phyloP scores from a whole-genome alignment of 2,329 filamentous ascomycete genomes.

The Neoascochyta sp. region DNA sequence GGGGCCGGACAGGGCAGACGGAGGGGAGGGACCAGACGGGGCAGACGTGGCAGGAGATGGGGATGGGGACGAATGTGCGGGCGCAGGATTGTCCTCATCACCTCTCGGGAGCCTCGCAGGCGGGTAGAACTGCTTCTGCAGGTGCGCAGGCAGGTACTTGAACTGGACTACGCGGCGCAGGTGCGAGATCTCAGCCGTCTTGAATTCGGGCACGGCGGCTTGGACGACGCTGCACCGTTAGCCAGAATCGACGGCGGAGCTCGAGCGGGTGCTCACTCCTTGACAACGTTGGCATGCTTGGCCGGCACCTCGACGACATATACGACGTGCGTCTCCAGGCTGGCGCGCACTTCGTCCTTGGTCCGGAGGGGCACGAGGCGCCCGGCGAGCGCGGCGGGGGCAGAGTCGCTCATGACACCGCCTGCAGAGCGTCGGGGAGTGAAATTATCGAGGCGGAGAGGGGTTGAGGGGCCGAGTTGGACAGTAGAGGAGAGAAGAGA shows the following conservation, averaged over 20 bases:
- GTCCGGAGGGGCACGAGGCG: slow-evolving; percentile 44
- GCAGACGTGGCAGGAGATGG: slow-evolving; percentile 10
- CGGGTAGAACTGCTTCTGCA: slow-evolving; percentile 41
- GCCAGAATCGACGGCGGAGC: slow-evolving; percentile 12
- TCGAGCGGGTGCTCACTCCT: slow-evolving; percentile 57
- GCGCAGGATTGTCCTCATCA: slow-evolving; percentile 30
- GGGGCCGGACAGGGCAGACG: no score
- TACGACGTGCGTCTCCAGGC: slow-evolving; percentile 56
- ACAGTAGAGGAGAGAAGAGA: no score
- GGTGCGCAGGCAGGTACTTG: slow-evolving; percentile 61
- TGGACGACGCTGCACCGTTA: slow-evolving; percentile 44
- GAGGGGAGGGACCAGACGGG: slow-evolving; percentile 9
- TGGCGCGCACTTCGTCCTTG: slow-evolving; percentile 49
- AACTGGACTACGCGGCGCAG: slow-evolving; percentile 73
- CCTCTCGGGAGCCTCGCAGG: slow-evolving; percentile 32
- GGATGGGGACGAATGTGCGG: slow-evolving; percentile 28
- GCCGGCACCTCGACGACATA: slow-evolving; percentile 70
- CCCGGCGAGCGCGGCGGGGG: slow-evolving; percentile 13
- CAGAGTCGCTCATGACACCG: slow-evolving; percentile 25
- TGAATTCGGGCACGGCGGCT: slow-evolving; percentile 43
- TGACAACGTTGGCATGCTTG: slow-evolving; percentile 66
- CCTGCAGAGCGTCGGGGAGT: no score
- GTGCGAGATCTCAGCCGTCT: slow-evolving; percentile 50
- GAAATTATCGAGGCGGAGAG: no score
- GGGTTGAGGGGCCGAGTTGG: no score